Conservation (phyloP, 495 filamentous ascomycete species). For the Evernia prunastri region DNA sequence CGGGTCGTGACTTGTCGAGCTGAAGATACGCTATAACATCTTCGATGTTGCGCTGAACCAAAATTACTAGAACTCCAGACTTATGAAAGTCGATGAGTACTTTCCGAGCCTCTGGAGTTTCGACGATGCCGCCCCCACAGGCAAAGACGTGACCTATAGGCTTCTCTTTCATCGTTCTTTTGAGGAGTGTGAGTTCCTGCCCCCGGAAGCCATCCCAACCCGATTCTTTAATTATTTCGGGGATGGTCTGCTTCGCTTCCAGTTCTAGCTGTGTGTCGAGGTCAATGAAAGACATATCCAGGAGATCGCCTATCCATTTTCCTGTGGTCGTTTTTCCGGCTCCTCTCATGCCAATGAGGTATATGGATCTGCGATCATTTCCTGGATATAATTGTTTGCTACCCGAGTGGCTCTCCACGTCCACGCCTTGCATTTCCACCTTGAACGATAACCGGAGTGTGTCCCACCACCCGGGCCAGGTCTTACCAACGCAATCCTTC, state of each 20-base stretch:
- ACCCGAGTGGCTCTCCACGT: constrained; percentile 44
- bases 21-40: constrained; percentile 86
- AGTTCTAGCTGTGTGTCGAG: constrained; percentile 81
- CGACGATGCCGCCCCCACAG: constrained; percentile 89
- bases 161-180: constrained; percentile 64
- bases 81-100: constrained; percentile 67
- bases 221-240: constrained; percentile 67
- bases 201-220: constrained; percentile 89
- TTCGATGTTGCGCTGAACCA: constrained; percentile 81
- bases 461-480: constrained; percentile 99
- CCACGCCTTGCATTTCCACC: constrained; percentile 64
- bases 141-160: constrained; percentile 77
- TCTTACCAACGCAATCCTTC: constrained; percentile 91
- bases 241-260: constrained; percentile 64
- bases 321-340: constrained; percentile 95
- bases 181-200: constrained; percentile 69
- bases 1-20: constrained; percentile 84
- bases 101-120: constrained; percentile 74
- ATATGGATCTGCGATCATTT: constrained; percentile 57
- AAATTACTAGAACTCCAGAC: constrained; percentile 78
- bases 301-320: constrained; percentile 66
- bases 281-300: constrained; percentile 75
- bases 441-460: constrained; percentile 67
- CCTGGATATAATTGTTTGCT: constrained; percentile 31
- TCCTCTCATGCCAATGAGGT: constrained; percentile 96